Percentiles rank a stretch among this genome's conserved stretches.
phyloP scores from a whole-genome alignment of 768 basidiomycete genomes.

The Mycena capillaripes region DNA sequence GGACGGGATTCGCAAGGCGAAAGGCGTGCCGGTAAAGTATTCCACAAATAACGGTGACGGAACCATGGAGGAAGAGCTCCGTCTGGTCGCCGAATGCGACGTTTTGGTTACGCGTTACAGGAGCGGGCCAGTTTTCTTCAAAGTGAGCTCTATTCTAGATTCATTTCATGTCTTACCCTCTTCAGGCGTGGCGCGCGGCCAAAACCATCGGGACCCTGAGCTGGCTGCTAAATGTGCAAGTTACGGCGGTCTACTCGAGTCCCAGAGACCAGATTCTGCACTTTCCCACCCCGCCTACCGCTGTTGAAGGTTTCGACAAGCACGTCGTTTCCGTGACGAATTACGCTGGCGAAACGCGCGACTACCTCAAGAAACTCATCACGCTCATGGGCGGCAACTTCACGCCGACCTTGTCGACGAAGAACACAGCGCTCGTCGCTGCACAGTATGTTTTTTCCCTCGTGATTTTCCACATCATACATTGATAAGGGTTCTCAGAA shows the following conservation, averaged over 20 bases:
- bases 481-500: slow-evolving; percentile 51
- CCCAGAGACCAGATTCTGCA: slow-evolving; percentile 86
- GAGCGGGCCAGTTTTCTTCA: slow-evolving; percentile 76
- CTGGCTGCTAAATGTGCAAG: slow-evolving; percentile 88
- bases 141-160: slow-evolving; percentile 56
- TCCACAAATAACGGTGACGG: slow-evolving; percentile 43
- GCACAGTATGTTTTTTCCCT: slow-evolving; percentile 75
- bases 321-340: slow-evolving; percentile 91
- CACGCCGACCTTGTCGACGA: slow-evolving; percentile 83
- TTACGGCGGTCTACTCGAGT: slow-evolving; percentile 67
- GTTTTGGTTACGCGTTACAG: slow-evolving; percentile 79
- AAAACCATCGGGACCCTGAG: slow-evolving; percentile 84
- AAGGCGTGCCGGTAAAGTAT: slow-evolving; percentile 63
- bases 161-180: background rate
- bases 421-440: slow-evolving; percentile 86
- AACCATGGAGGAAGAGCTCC: slow-evolving; percentile 51
- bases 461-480: background rate
- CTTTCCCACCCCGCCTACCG: slow-evolving; percentile 80
- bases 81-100: slow-evolving; percentile 65
- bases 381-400: slow-evolving; percentile 83
- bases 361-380: slow-evolving; percentile 91
- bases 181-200: slow-evolving; percentile 69
- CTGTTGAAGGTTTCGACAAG: slow-evolving; percentile 61
- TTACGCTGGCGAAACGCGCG: slow-evolving; percentile 88
- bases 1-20: slow-evolving; percentile 67